These are phyloP conservation scores for Emydomyces testavorans DNA, from an alignment of 2,329 filamentous ascomycete genomes.

Conservation along the genomic window DNA sequence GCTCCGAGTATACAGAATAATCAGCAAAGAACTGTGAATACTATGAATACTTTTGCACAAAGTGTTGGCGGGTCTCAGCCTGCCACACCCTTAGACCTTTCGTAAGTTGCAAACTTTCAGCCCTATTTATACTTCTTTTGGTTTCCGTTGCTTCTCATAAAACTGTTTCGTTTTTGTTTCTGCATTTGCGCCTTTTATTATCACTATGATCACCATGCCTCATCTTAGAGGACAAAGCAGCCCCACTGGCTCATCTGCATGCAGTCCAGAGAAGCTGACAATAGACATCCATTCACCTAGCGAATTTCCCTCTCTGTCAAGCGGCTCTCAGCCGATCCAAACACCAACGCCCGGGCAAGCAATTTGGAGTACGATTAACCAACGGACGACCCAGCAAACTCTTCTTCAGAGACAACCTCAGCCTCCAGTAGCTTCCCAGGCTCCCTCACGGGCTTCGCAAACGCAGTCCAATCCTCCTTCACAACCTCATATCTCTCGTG, in stretches of 20 bases:
- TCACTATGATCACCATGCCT: conserved; percentile 1
- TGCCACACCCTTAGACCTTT: conserved; percentile 44
- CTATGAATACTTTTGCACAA: conserved; percentile 46
- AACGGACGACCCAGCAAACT: conserved; percentile 43
- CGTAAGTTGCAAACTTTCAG: conserved; percentile 36
- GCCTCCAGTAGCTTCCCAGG: conserved; percentile 31
- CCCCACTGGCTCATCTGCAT: background rate
- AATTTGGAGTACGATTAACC: conserved; percentile 47
- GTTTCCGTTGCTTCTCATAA: background rate
- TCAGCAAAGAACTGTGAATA: conserved; percentile 42
- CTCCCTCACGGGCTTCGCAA: conserved; percentile 32
- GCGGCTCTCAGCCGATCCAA: conserved; percentile 44
- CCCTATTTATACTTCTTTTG: background rate
- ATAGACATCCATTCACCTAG: conserved; percentile 29
- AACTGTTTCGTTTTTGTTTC: background rate
- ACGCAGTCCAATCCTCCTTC: conserved; percentile 34
- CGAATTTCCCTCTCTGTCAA: conserved; percentile 52
- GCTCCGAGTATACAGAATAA: conserved; percentile 41
- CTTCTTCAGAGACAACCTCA: conserved; percentile 44
- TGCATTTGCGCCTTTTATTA: background rate
- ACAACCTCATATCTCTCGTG: conserved; percentile 38
- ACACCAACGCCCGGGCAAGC: conserved; percentile 42
- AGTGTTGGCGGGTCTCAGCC: conserved; percentile 45
- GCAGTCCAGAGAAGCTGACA: conserved; percentile 11
- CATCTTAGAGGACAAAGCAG: background rate